Conservation (phyloP, 345 rosid genomes). For the Rhizophora mangle region DNA sequence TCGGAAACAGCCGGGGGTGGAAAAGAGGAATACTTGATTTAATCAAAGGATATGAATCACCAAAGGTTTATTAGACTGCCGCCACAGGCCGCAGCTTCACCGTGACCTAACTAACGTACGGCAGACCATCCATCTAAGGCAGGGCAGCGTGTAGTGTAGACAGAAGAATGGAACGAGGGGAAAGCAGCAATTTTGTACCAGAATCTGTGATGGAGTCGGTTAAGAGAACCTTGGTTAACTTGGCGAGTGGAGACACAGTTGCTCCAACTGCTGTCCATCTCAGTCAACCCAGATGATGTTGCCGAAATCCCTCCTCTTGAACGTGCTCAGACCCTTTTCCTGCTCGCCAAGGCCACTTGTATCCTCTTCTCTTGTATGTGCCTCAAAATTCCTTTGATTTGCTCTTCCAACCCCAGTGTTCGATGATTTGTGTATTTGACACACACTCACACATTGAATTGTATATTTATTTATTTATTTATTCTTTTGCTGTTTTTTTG, state of each 20-base stretch:
- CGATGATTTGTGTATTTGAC: neutral
- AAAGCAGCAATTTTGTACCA: constrained; percentile 44
- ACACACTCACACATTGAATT: too few species aligned
- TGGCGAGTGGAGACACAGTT: constrained; percentile 50
- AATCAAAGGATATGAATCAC: too few species aligned
- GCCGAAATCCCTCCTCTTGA: constrained; percentile 61
- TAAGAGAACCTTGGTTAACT: constrained; percentile 39
- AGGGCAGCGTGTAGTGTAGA: too few species aligned
- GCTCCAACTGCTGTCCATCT: constrained; percentile 49
- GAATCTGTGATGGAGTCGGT: constrained; percentile 65
- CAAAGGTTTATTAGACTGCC: too few species aligned
- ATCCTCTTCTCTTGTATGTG: constrained; percentile 52
- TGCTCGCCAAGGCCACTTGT: constrained; percentile 72
- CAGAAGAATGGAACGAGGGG: constrained; percentile 12
- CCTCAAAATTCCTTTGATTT: neutral
- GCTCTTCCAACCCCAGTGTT: neutral
- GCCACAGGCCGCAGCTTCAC: too few species aligned
- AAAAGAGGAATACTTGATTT: too few species aligned
- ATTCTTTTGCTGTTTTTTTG: neutral
- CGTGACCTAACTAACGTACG: too few species aligned
- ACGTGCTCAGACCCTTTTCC: constrained; percentile 60
- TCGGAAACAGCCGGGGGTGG: too few species aligned
- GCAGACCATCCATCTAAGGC: too few species aligned
- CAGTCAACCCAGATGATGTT: constrained; percentile 44
- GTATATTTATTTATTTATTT: neutral